Conservation (phyloP, 768 basidiomycete genomes). For the Tricholomella constricta region DNA sequence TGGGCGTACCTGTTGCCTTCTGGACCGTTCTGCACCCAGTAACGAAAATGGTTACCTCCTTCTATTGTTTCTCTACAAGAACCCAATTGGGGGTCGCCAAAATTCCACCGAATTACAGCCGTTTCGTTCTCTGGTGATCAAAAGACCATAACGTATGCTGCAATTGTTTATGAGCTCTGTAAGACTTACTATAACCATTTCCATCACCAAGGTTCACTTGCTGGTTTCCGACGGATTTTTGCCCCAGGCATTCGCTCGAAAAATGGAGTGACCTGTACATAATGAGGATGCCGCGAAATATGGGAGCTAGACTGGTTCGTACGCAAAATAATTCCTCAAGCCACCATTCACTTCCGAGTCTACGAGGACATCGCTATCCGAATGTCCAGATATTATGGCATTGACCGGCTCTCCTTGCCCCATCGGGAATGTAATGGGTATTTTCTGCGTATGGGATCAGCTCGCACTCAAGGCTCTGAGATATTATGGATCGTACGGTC, state of each 20-base stretch:
- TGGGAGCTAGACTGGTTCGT: slow-evolving; percentile 28
- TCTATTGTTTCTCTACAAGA: slow-evolving; percentile 83
- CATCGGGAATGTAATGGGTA: slow-evolving; percentile 58
- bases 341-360: slow-evolving; percentile 67
- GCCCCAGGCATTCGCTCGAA: slow-evolving; percentile 81
- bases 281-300: not conserved
- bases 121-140: slow-evolving; percentile 69
- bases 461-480: not conserved
- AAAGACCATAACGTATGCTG: slow-evolving; percentile 1
- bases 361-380: slow-evolving; percentile 68
- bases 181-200: slow-evolving; percentile 59
- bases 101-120: slow-evolving; percentile 84
- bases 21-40: slow-evolving; percentile 81
- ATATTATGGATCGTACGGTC: slow-evolving; percentile 50
- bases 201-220: slow-evolving; percentile 84
- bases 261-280: slow-evolving; percentile 65
- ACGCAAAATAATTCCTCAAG: slow-evolving; percentile 81
- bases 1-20: slow-evolving; percentile 54
- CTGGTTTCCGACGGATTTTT: slow-evolving; percentile 71
- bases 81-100: slow-evolving; percentile 77
- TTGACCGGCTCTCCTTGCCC: slow-evolving; percentile 90
- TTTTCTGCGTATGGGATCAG: slow-evolving; percentile 39
- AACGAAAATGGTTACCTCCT: slow-evolving; percentile 88
- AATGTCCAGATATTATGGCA: slow-evolving; percentile 74
- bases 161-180: not conserved